phyloP scores from a whole-genome alignment of 2,329 filamentous ascomycete species.

The Rutstroemia sydowiana region DNA sequence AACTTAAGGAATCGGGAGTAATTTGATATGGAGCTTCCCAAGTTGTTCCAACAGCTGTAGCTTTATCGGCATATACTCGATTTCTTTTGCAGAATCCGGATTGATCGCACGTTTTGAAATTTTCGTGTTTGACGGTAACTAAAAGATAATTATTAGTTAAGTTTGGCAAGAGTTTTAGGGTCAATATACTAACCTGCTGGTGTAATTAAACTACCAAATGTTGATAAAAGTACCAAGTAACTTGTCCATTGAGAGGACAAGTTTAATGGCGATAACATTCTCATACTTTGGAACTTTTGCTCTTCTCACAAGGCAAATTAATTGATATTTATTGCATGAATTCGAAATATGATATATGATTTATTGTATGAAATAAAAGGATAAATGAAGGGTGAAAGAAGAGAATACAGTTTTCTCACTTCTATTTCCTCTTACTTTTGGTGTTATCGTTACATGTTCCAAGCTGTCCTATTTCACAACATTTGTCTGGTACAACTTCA shows the following conservation, averaged over 20 bases:
- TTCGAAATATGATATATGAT: not conserved
- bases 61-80: slow-evolving; percentile 77
- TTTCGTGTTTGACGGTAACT: slow-evolving; percentile 88
- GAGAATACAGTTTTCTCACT: no score
- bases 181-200: slow-evolving; percentile 50
- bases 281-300: no score
- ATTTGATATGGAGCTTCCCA: slow-evolving; percentile 80
- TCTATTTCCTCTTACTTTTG: no score
- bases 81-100: slow-evolving; percentile 97
- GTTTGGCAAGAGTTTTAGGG: not conserved
- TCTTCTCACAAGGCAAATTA: not conserved
- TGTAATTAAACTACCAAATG: slow-evolving; percentile 53
- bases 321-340: not conserved
- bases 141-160: slow-evolving; percentile 10
- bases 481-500: slow-evolving; percentile 1
- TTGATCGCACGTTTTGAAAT: slow-evolving; percentile 95
- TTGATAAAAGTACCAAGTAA: slow-evolving; percentile 50
- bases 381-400: not conserved
- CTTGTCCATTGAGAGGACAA: slow-evolving; percentile 58
- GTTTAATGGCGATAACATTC: slow-evolving; percentile 26
- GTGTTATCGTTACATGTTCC: no score
- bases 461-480: slow-evolving; percentile 15
- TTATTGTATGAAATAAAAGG: not conserved
- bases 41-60: slow-evolving; percentile 51
- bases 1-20: slow-evolving; percentile 60